Conservation (phyloP, 1,284 basidiomycete species). For the Cutaneotrichosporon sp. region DNA sequence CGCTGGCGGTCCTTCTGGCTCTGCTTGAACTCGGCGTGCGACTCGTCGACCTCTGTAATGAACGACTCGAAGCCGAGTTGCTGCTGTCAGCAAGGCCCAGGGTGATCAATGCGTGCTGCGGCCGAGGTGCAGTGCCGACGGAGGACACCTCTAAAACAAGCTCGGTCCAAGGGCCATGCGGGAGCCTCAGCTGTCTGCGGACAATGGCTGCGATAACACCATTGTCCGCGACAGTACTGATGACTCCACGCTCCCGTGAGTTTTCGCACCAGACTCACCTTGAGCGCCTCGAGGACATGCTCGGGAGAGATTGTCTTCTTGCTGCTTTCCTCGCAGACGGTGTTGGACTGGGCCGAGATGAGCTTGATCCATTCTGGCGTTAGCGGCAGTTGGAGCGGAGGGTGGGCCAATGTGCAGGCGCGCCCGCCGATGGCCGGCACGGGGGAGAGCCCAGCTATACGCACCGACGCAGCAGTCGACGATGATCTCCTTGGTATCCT, state of each 20-base stretch:
- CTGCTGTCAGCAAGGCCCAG: conserved; percentile 22
- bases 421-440: too few relatives aligned
- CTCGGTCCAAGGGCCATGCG: too few relatives aligned
- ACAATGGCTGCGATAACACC: too few relatives aligned
- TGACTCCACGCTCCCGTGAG: too few relatives aligned
- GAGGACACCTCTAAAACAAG: too few relatives aligned
- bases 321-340: conserved; percentile 95
- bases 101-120: too few relatives aligned
- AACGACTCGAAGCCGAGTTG: conserved; percentile 78
- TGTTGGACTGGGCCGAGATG: conserved; percentile 95
- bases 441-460: too few relatives aligned
- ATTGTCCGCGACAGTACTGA: too few relatives aligned
- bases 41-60: conserved; percentile 89
- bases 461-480: conserved; percentile 98
- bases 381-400: neutral
- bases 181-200: too few relatives aligned
- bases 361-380: conserved; percentile 89
- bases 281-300: conserved; percentile 87
- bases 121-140: too few relatives aligned
- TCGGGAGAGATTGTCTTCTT: conserved; percentile 99
- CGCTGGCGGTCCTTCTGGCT: conserved; percentile 56
- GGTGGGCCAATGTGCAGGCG: too few relatives aligned
- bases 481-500: conserved; percentile 92
- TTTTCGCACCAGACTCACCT: conserved; percentile 54
- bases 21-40: conserved; percentile 62